Conservation (phyloP, 352 stramenopile genomes). For the Pythium vanterpoolii region DNA sequence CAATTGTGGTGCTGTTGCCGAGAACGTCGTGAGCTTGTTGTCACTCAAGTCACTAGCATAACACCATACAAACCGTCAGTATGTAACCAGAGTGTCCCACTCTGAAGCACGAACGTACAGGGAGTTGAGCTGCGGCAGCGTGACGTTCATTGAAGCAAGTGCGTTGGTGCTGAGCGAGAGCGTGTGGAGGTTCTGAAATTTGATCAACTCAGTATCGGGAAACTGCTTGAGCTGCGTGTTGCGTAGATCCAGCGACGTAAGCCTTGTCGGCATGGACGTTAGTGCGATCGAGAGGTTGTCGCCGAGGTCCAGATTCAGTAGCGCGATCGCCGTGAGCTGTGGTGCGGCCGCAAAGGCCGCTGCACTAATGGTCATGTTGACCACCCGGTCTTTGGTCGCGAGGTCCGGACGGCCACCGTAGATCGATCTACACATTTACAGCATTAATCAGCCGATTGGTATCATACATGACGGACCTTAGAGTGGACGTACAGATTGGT, state of each 20-base stretch:
- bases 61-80: not conserved
- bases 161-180: not conserved
- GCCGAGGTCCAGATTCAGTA: slow-evolving; percentile 9
- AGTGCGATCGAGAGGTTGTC: not conserved
- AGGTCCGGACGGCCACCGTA: not conserved
- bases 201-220: not conserved
- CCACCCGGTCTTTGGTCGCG: not conserved
- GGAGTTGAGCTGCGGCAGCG: not conserved
- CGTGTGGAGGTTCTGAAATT: not conserved
- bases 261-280: not conserved
- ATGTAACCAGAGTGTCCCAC: not conserved
- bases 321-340: not conserved
- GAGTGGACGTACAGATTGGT: slow-evolving; percentile 6
- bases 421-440: slow-evolving; percentile 1
- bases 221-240: not conserved
- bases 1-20: not conserved
- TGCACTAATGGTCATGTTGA: not conserved
- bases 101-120: not conserved
- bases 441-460: not conserved
- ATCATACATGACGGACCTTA: not conserved
- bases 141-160: not conserved
- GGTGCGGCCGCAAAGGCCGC: not conserved
- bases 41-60: not conserved
- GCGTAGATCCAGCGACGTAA: not conserved
- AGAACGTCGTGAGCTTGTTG: not conserved